These are phyloP conservation scores for Epichloe typhina DNA, from an alignment of 2,329 filamentous ascomycete species.

Conservation along the genomic window DNA sequence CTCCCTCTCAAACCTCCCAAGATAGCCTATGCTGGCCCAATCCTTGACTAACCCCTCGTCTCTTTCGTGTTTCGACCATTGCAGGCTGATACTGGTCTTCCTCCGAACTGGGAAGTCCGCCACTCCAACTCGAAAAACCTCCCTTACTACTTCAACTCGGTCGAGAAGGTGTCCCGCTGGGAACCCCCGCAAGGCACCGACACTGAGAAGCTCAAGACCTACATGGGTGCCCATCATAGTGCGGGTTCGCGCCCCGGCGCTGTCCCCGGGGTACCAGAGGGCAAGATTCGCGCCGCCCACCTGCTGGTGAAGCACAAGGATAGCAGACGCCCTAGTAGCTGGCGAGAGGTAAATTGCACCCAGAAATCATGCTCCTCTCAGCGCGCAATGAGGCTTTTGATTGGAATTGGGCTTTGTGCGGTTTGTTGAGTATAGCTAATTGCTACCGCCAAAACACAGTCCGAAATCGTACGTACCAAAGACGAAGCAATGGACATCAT, in stretches of 20 bases:
- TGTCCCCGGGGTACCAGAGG: slow-evolving; percentile 36
- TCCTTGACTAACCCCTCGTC: neutral
- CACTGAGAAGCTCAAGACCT: slow-evolving; percentile 80
- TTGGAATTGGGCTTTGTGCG: no score
- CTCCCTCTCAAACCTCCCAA: neutral
- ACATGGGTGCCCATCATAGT: slow-evolving; percentile 84
- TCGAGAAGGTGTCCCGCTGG: slow-evolving; percentile 83
- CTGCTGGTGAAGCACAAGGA: slow-evolving; percentile 86
- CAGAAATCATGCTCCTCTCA: neutral
- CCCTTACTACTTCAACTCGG: slow-evolving; percentile 93
- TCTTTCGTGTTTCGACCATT: neutral
- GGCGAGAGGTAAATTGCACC: slow-evolving; percentile 51
- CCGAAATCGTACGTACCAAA: slow-evolving; percentile 76
- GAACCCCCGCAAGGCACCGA: slow-evolving; percentile 88
- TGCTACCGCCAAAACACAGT: slow-evolving; percentile 21
- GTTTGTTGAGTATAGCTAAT: neutral
- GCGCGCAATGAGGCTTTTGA: accelerated
- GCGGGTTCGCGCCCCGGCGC: slow-evolving; percentile 29
- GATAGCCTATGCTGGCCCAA: neutral
- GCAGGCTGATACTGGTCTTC: slow-evolving; percentile 66
- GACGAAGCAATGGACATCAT: slow-evolving; percentile 76
- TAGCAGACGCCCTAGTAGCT: slow-evolving; percentile 80
- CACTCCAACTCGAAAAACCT: slow-evolving; percentile 98
- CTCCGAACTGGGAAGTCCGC: slow-evolving; percentile 84
- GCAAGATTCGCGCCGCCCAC: slow-evolving; percentile 89